Evolutionary conservation across 495 filamentous ascomycete species (phyloP).

Genomic region (Penicillium steckii): DNA sequence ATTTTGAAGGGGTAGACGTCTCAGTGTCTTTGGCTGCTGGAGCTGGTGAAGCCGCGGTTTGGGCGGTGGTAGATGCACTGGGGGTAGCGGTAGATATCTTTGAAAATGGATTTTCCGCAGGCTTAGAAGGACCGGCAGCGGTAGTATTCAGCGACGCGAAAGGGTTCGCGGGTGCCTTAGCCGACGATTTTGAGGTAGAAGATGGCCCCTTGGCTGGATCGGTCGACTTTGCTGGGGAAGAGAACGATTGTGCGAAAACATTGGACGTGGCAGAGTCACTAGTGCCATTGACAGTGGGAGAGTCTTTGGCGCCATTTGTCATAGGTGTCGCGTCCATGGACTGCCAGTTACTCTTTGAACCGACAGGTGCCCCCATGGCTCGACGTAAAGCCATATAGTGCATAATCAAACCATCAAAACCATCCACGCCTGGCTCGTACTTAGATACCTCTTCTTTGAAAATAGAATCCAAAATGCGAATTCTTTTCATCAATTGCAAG

Average conservation of each 20-base stretch:
- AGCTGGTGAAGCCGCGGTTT: constrained; percentile 2
- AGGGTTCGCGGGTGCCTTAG: neutral
- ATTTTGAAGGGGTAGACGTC: constrained; percentile 15
- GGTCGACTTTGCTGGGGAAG: constrained; percentile 18
- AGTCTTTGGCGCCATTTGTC: neutral
- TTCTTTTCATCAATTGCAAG: constrained; percentile 20
- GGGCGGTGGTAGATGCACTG: constrained; percentile 1
- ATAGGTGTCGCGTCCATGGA: neutral
- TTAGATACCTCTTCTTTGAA: constrained; percentile 33
- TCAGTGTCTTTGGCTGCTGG: neutral
- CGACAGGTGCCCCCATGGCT: constrained; percentile 33
- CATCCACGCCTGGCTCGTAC: constrained; percentile 25
- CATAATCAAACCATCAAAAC: constrained; percentile 33
- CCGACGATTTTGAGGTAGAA: neutral
- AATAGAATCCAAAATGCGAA: constrained; percentile 30
- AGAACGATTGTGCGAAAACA: constrained; percentile 46
- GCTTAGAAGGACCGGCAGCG: neutral
- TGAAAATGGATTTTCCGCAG: neutral
- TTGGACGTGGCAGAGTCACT: constrained; percentile 36
- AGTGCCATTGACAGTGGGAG: neutral
- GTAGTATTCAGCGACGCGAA: neutral
- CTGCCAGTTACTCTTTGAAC: constrained; percentile 2
- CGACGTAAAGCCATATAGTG: constrained; percentile 37
- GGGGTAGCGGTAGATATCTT: constrained; percentile 1
- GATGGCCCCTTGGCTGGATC: neutral